phyloP scores from a whole-genome alignment of 208 protist genomes.

The Crithidia bombi region DNA sequence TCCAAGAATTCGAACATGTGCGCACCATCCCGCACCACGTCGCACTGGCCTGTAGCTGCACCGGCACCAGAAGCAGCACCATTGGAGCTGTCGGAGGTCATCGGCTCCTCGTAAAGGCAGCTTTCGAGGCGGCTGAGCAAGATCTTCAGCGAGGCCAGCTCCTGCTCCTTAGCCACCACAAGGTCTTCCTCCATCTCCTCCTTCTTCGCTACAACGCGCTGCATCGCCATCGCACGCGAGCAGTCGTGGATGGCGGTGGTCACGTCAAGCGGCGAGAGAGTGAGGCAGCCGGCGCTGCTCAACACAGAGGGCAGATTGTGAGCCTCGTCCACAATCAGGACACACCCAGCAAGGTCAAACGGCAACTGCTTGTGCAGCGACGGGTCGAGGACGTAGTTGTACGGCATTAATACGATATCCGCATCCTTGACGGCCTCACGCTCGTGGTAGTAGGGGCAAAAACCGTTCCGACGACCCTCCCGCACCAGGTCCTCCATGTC shows the following conservation, averaged over 20 bases:
- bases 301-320: constrained; percentile 95
- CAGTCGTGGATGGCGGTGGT: constrained; percentile 85
- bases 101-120: constrained; percentile 45
- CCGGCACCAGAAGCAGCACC: not conserved
- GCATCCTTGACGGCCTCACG: constrained; percentile 80
- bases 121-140: constrained; percentile 63
- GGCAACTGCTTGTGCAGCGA: constrained; percentile 84
- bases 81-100: constrained; percentile 1
- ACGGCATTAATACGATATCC: constrained; percentile 98
- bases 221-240: constrained; percentile 68
- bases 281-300: constrained; percentile 56
- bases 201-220: constrained; percentile 35
- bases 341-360: constrained; percentile 68
- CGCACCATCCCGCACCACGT: constrained; percentile 64
- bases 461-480: constrained; percentile 60
- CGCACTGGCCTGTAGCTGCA: constrained; percentile 14
- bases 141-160: constrained; percentile 81
- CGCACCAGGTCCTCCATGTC: constrained; percentile 96
- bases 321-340: constrained; percentile 98
- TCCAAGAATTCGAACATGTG: constrained; percentile 75
- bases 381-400: constrained; percentile 98
- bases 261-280: constrained; percentile 72
- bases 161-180: constrained; percentile 56
- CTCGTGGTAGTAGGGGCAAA: constrained; percentile 97
- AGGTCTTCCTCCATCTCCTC: constrained; percentile 28